Evolutionary conservation across 2,329 filamentous ascomycete genomes (phyloP).

Genomic region (Botrytis cinerea): DNA sequence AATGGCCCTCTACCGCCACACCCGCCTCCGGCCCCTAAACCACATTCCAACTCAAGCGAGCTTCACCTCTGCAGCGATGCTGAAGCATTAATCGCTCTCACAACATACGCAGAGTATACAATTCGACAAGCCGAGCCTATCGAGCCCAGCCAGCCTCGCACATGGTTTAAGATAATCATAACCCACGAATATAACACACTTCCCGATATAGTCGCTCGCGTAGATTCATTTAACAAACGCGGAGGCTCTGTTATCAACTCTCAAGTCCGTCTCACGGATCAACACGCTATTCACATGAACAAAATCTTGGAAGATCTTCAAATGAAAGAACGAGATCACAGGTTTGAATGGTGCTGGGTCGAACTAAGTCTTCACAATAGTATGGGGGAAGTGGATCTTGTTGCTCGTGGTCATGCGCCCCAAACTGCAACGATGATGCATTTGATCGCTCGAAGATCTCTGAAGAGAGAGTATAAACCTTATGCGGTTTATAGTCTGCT

Average conservation of each 20-base stretch:
- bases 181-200: conserved; percentile 27
- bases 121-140: conserved; percentile 26
- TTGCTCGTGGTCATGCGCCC: neutral
- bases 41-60: conserved; percentile 10
- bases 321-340: conserved; percentile 27
- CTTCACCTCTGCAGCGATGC: conserved; percentile 25
- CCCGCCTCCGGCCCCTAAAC: neutral
- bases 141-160: neutral
- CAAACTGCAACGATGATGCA: conserved; percentile 28
- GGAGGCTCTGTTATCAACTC: conserved; percentile 29
- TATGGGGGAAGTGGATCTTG: conserved; percentile 16
- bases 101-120: conserved; percentile 33
- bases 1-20: neutral
- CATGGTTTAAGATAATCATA: conserved; percentile 28
- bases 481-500: conserved; percentile 26
- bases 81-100: conserved; percentile 28
- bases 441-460: conserved; percentile 30
- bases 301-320: conserved; percentile 33
- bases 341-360: conserved; percentile 36
- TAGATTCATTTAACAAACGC: conserved; percentile 22
- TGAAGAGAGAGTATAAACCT: conserved; percentile 26
- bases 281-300: conserved; percentile 32
- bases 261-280: conserved; percentile 31
- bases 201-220: conserved; percentile 19
- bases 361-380: conserved; percentile 31